A percentile compares a stretch with the other conserved stretches of the same genome.
These are phyloP conservation scores for Xylaria sp. DNA, from an alignment of 2,329 filamentous ascomycete genomes.

Conservation along the genomic window DNA sequence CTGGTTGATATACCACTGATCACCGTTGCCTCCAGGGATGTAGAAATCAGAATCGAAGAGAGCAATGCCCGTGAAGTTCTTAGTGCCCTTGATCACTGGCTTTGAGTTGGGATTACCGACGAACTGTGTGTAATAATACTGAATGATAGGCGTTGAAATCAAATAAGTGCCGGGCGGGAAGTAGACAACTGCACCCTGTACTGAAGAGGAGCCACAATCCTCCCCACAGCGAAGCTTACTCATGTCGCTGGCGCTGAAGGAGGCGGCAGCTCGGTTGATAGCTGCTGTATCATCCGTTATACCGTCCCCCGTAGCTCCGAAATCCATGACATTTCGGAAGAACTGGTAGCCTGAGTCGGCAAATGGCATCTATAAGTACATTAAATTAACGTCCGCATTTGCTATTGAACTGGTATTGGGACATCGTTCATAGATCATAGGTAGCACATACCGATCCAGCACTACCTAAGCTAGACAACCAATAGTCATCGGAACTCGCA, in stretches of 20 bases:
- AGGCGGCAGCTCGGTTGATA: neutral
- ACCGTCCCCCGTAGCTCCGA: neutral
- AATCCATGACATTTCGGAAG: slow-evolving; percentile 1
- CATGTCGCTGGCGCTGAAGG: neutral
- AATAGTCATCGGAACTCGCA: no score
- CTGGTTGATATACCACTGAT: slow-evolving; percentile 14
- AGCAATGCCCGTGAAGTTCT: neutral
- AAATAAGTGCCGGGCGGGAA: slow-evolving; percentile 10
- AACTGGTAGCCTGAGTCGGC: neutral
- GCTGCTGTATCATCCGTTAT: slow-evolving; percentile 1
- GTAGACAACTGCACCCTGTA: slow-evolving; percentile 4
- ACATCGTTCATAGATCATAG: no score
- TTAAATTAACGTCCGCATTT: no score
- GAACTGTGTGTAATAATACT: slow-evolving; percentile 18
- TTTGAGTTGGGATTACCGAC: neutral
- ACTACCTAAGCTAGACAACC: no score
- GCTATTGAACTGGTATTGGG: no score
- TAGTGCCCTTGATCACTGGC: neutral
- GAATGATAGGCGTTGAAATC: slow-evolving; percentile 1
- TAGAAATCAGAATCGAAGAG: slow-evolving; percentile 1
- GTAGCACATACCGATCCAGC: no score
- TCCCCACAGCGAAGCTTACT: neutral
- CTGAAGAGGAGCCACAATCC: no score
- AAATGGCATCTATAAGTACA: neutral
- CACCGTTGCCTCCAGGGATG: slow-evolving; percentile 4